A percentile compares a stretch with the other conserved stretches of the same genome.
Conservation (phyloP, 495 filamentous ascomycete genomes). For the Articulospora tetracladia region DNA sequence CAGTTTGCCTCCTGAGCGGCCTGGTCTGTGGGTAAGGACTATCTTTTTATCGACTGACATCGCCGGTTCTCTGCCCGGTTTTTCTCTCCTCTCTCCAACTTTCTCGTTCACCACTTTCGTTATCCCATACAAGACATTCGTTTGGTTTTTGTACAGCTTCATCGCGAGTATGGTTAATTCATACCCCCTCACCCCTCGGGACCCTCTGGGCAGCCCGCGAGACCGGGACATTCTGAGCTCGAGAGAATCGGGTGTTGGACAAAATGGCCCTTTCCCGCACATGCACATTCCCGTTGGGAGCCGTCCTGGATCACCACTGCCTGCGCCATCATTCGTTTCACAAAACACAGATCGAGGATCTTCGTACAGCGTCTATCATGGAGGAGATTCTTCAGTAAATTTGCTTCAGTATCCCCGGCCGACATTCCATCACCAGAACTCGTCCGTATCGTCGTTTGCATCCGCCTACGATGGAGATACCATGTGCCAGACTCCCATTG, state of each 20-base stretch:
- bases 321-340: background rate
- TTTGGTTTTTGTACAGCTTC: background rate
- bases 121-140: background rate
- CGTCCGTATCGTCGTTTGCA: background rate
- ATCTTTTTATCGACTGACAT: background rate
- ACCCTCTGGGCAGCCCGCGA: background rate
- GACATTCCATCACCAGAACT: background rate
- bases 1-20: background rate
- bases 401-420: constrained; percentile 4
- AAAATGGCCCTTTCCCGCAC: background rate
- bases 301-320: constrained; percentile 1
- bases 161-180: background rate
- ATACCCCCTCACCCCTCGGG: background rate
- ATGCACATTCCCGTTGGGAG: background rate
- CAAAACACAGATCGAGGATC: background rate
- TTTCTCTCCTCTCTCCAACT: background rate
- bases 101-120: constrained; percentile 3
- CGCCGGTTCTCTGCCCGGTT: background rate
- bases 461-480: constrained; percentile 3
- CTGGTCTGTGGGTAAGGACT: background rate
- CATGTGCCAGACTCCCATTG: background rate
- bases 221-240: background rate
- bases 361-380: background rate
- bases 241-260: background rate
- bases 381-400: constrained; percentile 1